phyloP scores from a whole-genome alignment of 2,329 filamentous ascomycete genomes.

The Alternaria tenuissima region DNA sequence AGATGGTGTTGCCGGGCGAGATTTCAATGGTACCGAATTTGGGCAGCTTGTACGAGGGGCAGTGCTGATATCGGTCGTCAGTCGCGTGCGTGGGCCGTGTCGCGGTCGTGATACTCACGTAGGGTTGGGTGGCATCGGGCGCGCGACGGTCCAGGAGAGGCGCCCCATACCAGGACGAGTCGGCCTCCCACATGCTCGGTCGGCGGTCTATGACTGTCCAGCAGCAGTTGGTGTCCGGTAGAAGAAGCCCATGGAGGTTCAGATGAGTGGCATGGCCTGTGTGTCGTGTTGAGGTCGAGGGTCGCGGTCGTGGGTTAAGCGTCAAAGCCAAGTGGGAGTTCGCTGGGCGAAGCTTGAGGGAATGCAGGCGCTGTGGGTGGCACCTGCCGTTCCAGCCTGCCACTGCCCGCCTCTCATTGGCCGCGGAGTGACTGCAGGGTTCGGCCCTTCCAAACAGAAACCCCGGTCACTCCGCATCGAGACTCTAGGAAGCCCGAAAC shows the following conservation, averaged over 20 bases:
- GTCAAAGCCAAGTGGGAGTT: conserved; percentile 38
- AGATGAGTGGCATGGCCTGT: conserved; percentile 30
- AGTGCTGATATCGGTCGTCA: conserved; percentile 55
- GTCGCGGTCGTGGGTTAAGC: conserved; percentile 26
- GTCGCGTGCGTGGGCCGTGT: conserved; percentile 19
- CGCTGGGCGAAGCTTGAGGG: conserved; percentile 25
- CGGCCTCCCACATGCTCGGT: conserved; percentile 42
- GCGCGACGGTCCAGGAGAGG: conserved; percentile 32
- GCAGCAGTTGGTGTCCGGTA: conserved; percentile 38
- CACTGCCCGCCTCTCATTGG: conserved; percentile 2
- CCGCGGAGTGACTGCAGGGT: conserved; percentile 1
- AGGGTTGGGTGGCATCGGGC: conserved; percentile 39
- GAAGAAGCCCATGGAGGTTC: conserved; percentile 40
- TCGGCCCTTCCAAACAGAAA: conserved; percentile 10
- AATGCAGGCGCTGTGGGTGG: conserved; percentile 20
- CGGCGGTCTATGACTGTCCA: conserved; percentile 45
- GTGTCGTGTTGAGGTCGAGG: conserved; percentile 16
- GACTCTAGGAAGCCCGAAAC: conserved; percentile 7
- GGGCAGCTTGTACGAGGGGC: conserved; percentile 69
- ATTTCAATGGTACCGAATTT: conserved; percentile 65
- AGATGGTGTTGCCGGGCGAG: conserved; percentile 63
- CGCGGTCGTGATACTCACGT: conserved; percentile 36
- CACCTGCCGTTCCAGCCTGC: conserved; percentile 21
- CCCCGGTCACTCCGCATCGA: conserved; percentile 6
- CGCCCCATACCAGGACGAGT: conserved; percentile 36